Percentiles rank a stretch among this genome's conserved stretches.
These are phyloP conservation scores for Penicillium crustosum DNA, from an alignment of 2,329 filamentous ascomycete genomes.

Conservation along the genomic window DNA sequence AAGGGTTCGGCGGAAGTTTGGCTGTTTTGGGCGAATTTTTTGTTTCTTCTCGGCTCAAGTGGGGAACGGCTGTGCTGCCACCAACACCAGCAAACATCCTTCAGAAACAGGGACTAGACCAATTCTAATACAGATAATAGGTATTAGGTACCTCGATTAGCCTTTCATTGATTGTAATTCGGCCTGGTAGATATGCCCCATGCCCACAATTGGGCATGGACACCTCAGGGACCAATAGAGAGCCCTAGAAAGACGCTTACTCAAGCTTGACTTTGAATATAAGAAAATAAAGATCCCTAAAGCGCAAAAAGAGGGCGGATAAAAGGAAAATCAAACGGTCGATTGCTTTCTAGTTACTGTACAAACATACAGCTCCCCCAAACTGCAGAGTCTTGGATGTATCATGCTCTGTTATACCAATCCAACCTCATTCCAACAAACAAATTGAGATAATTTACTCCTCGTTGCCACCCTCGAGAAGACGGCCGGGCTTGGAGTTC, in stretches of 20 bases:
- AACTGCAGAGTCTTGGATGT: slow-evolving; percentile 14
- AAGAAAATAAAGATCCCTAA: not conserved
- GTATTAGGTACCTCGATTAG: not conserved
- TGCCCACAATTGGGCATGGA: not conserved
- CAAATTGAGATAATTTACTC: slow-evolving; percentile 31
- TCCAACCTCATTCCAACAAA: slow-evolving; percentile 9
- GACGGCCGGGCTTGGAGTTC: slow-evolving; percentile 51
- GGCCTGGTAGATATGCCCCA: not conserved
- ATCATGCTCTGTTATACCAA: slow-evolving; percentile 19
- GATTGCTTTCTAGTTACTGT: slow-evolving; percentile 47
- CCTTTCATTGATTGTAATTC: not conserved
- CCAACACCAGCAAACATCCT: not conserved
- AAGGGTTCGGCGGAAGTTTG: slow-evolving; percentile 28
- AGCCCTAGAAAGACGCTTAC: slow-evolving; percentile 18
- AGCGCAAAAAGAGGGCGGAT: not conserved
- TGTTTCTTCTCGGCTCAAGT: slow-evolving; percentile 14
- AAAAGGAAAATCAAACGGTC: slow-evolving; percentile 22
- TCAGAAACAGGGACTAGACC: not conserved
- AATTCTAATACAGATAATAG: not conserved
- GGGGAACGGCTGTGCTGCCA: slow-evolving; percentile 17
- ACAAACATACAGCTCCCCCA: slow-evolving; percentile 33
- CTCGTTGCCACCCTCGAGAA: slow-evolving; percentile 31
- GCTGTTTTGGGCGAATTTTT: slow-evolving; percentile 26
- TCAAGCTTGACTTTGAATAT: not conserved
- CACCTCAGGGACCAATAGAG: slow-evolving; percentile 7